A percentile compares a stretch with the other conserved stretches of the same genome.
phyloP scores from a whole-genome alignment of 2,329 filamentous ascomycete genomes.

The Fusarium algeriense region DNA sequence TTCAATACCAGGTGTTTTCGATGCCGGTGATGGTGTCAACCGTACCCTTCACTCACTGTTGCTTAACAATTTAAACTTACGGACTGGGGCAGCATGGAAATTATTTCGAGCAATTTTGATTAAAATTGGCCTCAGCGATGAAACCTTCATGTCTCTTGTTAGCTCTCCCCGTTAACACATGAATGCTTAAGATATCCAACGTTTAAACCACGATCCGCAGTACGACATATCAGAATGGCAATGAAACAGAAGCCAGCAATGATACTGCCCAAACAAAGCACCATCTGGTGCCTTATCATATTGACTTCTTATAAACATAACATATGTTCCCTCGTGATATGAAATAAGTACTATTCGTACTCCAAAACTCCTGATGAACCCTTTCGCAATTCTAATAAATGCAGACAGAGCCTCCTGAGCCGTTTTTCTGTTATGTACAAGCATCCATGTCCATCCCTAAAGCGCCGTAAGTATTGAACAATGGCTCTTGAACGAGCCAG shows the following conservation, averaged over 20 bases:
- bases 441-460: neutral
- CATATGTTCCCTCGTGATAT: neutral
- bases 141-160: neutral
- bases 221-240: neutral
- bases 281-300: neutral
- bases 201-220: neutral
- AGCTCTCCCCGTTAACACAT: neutral
- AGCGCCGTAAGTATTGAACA: slow-evolving; percentile 10
- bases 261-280: neutral
- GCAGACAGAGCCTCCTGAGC: slow-evolving; percentile 18
- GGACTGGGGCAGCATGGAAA: neutral
- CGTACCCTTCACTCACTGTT: neutral
- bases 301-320: neutral
- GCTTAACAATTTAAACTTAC: neutral
- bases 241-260: neutral
- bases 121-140: neutral
- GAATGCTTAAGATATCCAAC: slow-evolving; percentile 14
- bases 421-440: slow-evolving; percentile 24
- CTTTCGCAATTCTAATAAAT: slow-evolving; percentile 38
- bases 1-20: neutral
- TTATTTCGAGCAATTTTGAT: slow-evolving; percentile 9
- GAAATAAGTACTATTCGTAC: neutral
- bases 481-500: neutral
- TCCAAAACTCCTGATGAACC: slow-evolving; percentile 22
- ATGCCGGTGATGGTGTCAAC: neutral